phyloP scores from a whole-genome alignment of 148 eudicot genomes.

The Rhododendron ovatum region DNA sequence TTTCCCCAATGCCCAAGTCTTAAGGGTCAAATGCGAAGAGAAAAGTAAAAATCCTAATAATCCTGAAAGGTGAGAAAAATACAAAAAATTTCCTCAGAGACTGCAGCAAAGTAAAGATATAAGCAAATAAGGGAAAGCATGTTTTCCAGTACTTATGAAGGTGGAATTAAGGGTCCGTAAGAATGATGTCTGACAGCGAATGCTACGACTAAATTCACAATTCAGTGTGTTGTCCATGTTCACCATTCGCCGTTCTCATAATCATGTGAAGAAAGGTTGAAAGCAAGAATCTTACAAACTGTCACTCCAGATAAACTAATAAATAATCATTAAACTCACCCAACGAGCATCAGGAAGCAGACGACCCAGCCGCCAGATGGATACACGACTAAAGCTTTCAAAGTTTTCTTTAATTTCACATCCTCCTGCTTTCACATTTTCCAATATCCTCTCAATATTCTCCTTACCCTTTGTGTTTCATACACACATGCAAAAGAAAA shows the following conservation, averaged over 20 bases:
- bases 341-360: constrained; percentile 83
- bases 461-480: constrained; percentile 51
- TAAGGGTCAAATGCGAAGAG: background rate
- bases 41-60: background rate
- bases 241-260: background rate
- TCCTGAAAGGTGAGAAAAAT: background rate
- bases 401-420: constrained; percentile 42
- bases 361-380: constrained; percentile 71
- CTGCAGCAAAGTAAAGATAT: background rate
- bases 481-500: background rate
- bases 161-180: background rate
- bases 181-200: background rate
- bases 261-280: background rate
- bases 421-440: constrained; percentile 41
- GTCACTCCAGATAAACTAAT: background rate
- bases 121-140: background rate
- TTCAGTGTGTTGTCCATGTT: background rate
- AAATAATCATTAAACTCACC: constrained; percentile 31
- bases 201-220: background rate
- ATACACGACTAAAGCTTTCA: constrained; percentile 61
- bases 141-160: background rate
- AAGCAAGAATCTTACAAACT: background rate
- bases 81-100: background rate
- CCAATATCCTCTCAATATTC: constrained; percentile 51
- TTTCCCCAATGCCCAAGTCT: background rate